A percentile compares a stretch with the other conserved stretches of the same genome.
These are phyloP conservation scores for Marasmius fiardii DNA, from an alignment of 1,284 basidiomycete species.

Conservation along the genomic window DNA sequence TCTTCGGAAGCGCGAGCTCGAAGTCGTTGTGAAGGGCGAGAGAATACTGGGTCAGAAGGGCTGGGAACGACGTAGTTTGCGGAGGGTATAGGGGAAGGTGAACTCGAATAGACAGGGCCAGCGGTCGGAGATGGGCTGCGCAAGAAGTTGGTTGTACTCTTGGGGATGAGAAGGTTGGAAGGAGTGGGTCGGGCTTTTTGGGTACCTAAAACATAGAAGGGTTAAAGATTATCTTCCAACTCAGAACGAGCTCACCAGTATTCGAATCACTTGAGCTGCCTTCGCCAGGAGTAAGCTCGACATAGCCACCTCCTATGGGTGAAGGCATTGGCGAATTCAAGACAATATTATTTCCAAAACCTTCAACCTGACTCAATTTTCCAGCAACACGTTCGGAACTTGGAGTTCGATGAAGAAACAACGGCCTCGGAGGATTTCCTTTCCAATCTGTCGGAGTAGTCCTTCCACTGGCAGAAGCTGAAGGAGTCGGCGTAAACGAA, in stretches of 20 bases:
- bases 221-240: background rate
- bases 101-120: background rate
- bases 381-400: constrained; percentile 1
- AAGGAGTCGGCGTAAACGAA: background rate
- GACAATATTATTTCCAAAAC: background rate
- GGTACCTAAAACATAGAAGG: background rate
- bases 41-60: background rate
- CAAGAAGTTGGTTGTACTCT: background rate
- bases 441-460: background rate
- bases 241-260: too few species aligned
- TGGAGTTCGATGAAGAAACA: constrained; percentile 10
- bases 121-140: background rate
- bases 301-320: too few species aligned
- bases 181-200: background rate
- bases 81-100: constrained; percentile 7
- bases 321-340: too few species aligned
- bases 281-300: too few species aligned
- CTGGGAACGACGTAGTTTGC: constrained; percentile 11
- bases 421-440: constrained; percentile 4
- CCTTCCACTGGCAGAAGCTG: background rate
- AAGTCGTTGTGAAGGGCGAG: background rate
- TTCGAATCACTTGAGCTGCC: too few species aligned
- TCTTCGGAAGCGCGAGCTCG: background rate
- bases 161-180: background rate
- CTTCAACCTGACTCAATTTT: background rate